Evolutionary conservation across 257 asterid genomes (phyloP).

Genomic region (Solanum pimpinellifolium): DNA sequence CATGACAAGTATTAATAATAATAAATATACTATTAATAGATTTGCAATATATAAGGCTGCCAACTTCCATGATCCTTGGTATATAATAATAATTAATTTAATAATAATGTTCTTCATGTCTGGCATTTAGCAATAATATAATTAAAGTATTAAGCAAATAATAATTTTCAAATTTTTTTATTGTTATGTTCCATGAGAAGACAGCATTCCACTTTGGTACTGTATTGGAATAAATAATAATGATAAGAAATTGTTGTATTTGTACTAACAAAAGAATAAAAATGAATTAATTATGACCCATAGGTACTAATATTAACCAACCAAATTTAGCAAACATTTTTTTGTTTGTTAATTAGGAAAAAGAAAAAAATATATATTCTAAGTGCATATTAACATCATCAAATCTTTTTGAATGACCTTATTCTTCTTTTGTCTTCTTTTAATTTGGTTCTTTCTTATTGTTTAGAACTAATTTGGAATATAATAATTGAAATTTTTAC

Average conservation of each 20-base stretch:
- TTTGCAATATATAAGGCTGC: background rate
- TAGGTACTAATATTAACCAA: background rate
- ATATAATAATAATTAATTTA: background rate
- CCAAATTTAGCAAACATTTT: conserved; percentile 3
- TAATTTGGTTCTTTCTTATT: background rate
- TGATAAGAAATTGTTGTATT: background rate
- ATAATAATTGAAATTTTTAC: background rate
- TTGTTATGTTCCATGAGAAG: background rate
- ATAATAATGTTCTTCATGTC: background rate
- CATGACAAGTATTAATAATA: background rate
- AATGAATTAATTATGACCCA: background rate
- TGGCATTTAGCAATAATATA: background rate
- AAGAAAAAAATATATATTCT: background rate
- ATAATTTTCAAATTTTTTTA: background rate
- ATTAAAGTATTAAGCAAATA: background rate
- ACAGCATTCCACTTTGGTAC: background rate
- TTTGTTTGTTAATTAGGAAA: conserved; percentile 4
- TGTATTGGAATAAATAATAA: background rate
- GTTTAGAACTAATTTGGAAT: background rate
- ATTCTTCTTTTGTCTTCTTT: background rate
- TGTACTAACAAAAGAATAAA: background rate
- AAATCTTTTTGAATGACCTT: conserved; percentile 5
- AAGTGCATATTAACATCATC: background rate
- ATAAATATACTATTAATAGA: background rate
- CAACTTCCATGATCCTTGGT: background rate